phyloP scores from a whole-genome alignment of 164 flowering plant genomes.

The Pachysandra terminalis region DNA sequence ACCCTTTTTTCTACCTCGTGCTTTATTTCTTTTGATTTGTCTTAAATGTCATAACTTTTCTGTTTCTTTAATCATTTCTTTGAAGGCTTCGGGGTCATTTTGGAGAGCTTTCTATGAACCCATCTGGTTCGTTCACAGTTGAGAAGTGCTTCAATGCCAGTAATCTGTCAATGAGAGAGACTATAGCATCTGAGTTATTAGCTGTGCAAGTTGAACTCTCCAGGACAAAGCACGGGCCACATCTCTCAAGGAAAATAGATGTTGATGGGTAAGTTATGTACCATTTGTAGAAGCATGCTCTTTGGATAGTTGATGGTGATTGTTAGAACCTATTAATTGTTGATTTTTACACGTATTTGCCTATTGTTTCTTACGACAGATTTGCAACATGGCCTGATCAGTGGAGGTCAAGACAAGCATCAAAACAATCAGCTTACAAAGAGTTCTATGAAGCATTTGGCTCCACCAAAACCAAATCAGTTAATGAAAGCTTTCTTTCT shows the following conservation, averaged over 20 bases:
- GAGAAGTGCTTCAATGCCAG: slow-evolving; percentile 71
- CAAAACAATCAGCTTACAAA: slow-evolving; percentile 57
- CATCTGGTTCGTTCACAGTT: slow-evolving; percentile 76
- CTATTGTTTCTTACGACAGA: slow-evolving; percentile 28
- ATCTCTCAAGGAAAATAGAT: slow-evolving; percentile 72
- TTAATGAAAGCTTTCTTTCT: slow-evolving; percentile 27
- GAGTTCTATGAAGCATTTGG: slow-evolving; percentile 62
- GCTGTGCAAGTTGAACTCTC: slow-evolving; percentile 60
- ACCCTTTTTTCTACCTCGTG: too few species aligned
- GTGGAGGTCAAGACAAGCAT: slow-evolving; percentile 73
- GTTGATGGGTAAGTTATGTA: slow-evolving; percentile 58
- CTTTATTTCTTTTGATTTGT: slow-evolving; percentile 3
- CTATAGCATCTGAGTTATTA: slow-evolving; percentile 62
- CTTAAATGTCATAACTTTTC: not conserved
- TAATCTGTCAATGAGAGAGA: slow-evolving; percentile 55
- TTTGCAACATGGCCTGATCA: slow-evolving; percentile 62
- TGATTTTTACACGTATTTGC: not conserved
- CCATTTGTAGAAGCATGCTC: too few species aligned
- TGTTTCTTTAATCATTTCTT: not conserved
- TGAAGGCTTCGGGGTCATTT: slow-evolving; percentile 74
- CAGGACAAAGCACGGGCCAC: slow-evolving; percentile 86
- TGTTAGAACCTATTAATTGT: not conserved
- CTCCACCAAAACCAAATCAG: slow-evolving; percentile 32
- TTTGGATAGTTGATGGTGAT: too few species aligned
- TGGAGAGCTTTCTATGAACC: slow-evolving; percentile 72